phyloP scores from a whole-genome alignment of 1,139 yeast genomes.

The Arxiozyma slooffiae region DNA sequence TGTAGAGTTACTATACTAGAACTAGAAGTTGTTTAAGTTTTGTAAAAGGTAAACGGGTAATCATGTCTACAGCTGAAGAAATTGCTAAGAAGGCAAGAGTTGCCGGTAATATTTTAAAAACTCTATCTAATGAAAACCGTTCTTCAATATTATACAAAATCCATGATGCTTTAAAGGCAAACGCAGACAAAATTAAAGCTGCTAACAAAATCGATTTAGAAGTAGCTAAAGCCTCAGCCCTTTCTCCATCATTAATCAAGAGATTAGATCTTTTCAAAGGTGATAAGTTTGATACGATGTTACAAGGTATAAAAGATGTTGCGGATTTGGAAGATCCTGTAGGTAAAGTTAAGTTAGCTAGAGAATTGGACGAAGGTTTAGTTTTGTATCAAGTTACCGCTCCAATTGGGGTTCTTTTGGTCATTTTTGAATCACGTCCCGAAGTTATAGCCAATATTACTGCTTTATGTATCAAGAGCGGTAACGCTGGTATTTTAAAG shows the following conservation, averaged over 20 bases:
- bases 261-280: conserved; percentile 71
- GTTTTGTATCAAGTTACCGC: conserved; percentile 75
- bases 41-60: not conserved
- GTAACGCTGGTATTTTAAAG: conserved; percentile 88
- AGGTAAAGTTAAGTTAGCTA: conserved; percentile 73
- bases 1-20: no score
- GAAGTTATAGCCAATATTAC: conserved; percentile 97
- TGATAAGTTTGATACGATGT: conserved; percentile 87
- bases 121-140: conserved; percentile 63
- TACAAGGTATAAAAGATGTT: conserved; percentile 89
- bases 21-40: not conserved
- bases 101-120: conserved; percentile 73
- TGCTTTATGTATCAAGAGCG: conserved; percentile 90
- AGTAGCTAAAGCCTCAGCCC: conserved; percentile 48
- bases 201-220: conserved; percentile 73
- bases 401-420: conserved; percentile 88
- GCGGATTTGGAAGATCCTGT: conserved; percentile 83
- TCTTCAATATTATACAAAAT: conserved; percentile 63
- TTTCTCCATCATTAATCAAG: conserved; percentile 64
- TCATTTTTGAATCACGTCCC: conserved; percentile 93
- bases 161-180: conserved; percentile 51
- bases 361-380: conserved; percentile 77
- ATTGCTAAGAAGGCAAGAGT: conserved; percentile 71
- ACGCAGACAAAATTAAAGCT: conserved; percentile 51
- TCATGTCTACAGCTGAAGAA: conserved; percentile 45